A percentile compares a stretch with the other conserved stretches of the same genome.
These are phyloP conservation scores for Suillus paluster DNA, from an alignment of 768 basidiomycete species.

Conservation along the genomic window DNA sequence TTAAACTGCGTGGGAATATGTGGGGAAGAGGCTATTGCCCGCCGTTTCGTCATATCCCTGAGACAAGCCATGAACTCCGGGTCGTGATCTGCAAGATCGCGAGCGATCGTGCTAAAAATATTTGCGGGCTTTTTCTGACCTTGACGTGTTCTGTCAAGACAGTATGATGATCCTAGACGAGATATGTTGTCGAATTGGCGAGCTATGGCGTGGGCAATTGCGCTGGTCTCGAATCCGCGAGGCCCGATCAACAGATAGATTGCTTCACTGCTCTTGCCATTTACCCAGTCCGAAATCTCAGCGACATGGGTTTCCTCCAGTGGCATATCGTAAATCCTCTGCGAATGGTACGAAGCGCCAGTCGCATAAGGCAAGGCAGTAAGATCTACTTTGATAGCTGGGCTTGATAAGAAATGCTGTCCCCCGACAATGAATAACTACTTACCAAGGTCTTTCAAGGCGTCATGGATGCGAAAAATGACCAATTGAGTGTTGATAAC, in stretches of 20 bases:
- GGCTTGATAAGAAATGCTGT: background rate
- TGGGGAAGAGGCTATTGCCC: background rate
- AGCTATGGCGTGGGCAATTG: constrained; percentile 18
- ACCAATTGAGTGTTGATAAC: background rate
- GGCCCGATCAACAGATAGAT: constrained; percentile 19
- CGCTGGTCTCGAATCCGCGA: constrained; percentile 19
- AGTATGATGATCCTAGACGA: constrained; percentile 24
- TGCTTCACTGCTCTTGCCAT: constrained; percentile 2
- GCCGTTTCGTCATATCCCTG: background rate
- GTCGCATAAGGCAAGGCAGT: background rate
- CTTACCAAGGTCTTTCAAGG: background rate
- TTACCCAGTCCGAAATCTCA: constrained; percentile 20
- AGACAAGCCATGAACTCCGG: constrained; percentile 1
- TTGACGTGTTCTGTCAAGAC: constrained; percentile 11
- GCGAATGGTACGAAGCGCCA: constrained; percentile 5
- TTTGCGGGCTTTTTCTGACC: constrained; percentile 4
- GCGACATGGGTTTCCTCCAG: constrained; percentile 14
- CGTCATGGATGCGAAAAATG: constrained; percentile 5
- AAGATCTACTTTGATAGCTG: constrained; percentile 4
- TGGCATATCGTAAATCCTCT: constrained; percentile 8
- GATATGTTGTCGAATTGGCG: constrained; percentile 8
- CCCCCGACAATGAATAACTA: background rate
- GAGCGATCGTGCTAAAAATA: constrained; percentile 25
- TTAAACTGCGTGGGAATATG: constrained; percentile 2
- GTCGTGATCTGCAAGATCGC: constrained; percentile 22